These are phyloP conservation scores for Wickerhamomyces queroliae DNA, from an alignment of 805 yeast genomes.

Conservation along the genomic window DNA sequence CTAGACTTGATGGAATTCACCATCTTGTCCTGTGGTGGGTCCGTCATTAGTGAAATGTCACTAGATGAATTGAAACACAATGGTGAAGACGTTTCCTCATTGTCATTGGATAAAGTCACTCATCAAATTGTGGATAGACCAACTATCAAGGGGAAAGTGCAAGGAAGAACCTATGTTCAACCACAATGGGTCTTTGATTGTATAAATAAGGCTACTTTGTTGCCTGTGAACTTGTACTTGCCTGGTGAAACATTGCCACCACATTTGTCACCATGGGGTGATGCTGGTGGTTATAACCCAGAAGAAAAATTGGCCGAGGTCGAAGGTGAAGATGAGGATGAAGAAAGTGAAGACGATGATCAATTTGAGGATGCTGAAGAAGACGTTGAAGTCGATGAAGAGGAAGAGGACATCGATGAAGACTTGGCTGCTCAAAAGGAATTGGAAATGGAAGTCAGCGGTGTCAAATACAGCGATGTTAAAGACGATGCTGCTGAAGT, in stretches of 20 bases:
- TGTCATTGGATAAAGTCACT: slow-evolving; percentile 67
- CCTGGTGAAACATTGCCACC: slow-evolving; percentile 97
- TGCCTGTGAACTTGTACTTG: slow-evolving; percentile 76
- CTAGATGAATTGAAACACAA: slow-evolving; percentile 59
- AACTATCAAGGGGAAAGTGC: slow-evolving; percentile 63
- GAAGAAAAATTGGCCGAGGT: slow-evolving; percentile 38
- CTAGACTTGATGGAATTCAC: slow-evolving; percentile 86
- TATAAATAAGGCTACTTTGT: slow-evolving; percentile 68
- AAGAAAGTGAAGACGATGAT: slow-evolving; percentile 47
- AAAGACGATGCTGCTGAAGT: slow-evolving; percentile 34
- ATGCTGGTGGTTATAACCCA: slow-evolving; percentile 86
- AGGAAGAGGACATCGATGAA: slow-evolving; percentile 50
- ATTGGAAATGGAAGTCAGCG: slow-evolving; percentile 85
- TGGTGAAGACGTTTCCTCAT: slow-evolving; percentile 29
- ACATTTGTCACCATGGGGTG: slow-evolving; percentile 99
- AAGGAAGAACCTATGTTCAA: slow-evolving; percentile 90
- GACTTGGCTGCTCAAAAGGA: slow-evolving; percentile 68
- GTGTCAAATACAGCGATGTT: slow-evolving; percentile 68
- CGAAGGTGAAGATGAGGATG: slow-evolving; percentile 40
- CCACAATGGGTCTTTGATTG: slow-evolving; percentile 98
- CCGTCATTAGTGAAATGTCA: slow-evolving; percentile 78
- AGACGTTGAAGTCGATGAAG: slow-evolving; percentile 39
- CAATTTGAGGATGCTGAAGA: slow-evolving; percentile 47
- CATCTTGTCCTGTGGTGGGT: slow-evolving; percentile 82
- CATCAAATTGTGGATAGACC: slow-evolving; percentile 97